Conservation (phyloP, 2,329 filamentous ascomycete species). For the Paradendryphiella salina region DNA sequence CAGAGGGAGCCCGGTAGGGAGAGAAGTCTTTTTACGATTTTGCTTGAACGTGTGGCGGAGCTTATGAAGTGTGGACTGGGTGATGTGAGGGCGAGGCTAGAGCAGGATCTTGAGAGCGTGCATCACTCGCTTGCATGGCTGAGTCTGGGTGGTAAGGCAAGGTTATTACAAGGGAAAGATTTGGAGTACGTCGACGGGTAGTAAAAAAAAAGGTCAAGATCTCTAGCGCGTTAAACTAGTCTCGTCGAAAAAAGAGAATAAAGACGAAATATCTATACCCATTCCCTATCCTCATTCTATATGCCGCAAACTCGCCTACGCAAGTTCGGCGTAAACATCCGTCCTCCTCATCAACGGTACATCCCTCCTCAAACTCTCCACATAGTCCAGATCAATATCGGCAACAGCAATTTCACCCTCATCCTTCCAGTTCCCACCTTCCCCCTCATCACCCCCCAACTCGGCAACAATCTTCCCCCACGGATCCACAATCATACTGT, state of each 20-base stretch:
- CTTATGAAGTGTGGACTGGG: constrained; percentile 20
- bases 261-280: no score
- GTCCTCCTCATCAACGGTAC: constrained; percentile 62
- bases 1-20: constrained; percentile 12
- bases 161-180: constrained; percentile 29
- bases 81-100: constrained; percentile 27
- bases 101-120: constrained; percentile 19
- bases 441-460: constrained; percentile 58
- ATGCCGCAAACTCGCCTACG: neutral
- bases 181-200: constrained; percentile 8
- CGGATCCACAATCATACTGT: constrained; percentile 81
- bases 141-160: constrained; percentile 30
- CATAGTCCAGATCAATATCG: constrained; percentile 58
- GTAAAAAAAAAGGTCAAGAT: neutral
- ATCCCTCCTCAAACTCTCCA: constrained; percentile 58
- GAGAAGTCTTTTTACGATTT: constrained; percentile 27
- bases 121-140: constrained; percentile 33
- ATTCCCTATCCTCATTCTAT: no score
- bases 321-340: constrained; percentile 46
- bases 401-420: constrained; percentile 51
- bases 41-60: constrained; percentile 35
- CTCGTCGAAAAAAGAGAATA: no score
- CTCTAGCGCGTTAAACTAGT: neutral
- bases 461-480: constrained; percentile 78
- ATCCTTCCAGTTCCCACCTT: constrained; percentile 38